Conservation (phyloP, 768 basidiomycete species). For the Pisolithus sp. region DNA sequence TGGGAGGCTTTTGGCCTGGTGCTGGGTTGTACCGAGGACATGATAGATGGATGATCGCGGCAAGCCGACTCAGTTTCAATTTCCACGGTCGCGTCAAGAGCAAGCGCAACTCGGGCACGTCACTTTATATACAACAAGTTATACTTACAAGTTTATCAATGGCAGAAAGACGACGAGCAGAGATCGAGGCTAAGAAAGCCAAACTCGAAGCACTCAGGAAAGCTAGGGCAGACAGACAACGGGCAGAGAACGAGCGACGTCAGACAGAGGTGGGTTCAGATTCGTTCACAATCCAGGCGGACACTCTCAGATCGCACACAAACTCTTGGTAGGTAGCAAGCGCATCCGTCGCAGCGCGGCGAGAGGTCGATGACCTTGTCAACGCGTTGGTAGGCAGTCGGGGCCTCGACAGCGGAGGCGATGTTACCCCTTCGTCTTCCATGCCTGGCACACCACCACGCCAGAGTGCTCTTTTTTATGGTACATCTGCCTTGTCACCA, state of each 20-base stretch:
- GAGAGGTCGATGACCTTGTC: slow-evolving; percentile 70
- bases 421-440: slow-evolving; percentile 65
- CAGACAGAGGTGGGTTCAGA: slow-evolving; percentile 17
- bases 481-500: slow-evolving; percentile 30
- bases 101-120: not conserved
- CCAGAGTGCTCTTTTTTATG: slow-evolving; percentile 31
- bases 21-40: slow-evolving; percentile 45
- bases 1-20: slow-evolving; percentile 30
- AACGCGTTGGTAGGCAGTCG: slow-evolving; percentile 47
- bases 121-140: too few species aligned
- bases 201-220: slow-evolving; percentile 82
- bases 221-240: slow-evolving; percentile 66
- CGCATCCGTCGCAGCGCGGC: slow-evolving; percentile 37
- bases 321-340: slow-evolving; percentile 26
- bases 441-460: slow-evolving; percentile 63
- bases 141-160: slow-evolving; percentile 23
- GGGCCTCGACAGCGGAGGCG: slow-evolving; percentile 48
- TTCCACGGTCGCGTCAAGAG: slow-evolving; percentile 14
- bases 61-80: not conserved
- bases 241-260: slow-evolving; percentile 40
- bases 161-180: slow-evolving; percentile 70
- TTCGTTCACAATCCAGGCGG: slow-evolving; percentile 1
- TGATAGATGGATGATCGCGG: slow-evolving; percentile 7
- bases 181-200: slow-evolving; percentile 85
- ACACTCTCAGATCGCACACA: not conserved